These are phyloP conservation scores for Mycena sp. DNA, from an alignment of 1,284 basidiomycete species.

Conservation along the genomic window DNA sequence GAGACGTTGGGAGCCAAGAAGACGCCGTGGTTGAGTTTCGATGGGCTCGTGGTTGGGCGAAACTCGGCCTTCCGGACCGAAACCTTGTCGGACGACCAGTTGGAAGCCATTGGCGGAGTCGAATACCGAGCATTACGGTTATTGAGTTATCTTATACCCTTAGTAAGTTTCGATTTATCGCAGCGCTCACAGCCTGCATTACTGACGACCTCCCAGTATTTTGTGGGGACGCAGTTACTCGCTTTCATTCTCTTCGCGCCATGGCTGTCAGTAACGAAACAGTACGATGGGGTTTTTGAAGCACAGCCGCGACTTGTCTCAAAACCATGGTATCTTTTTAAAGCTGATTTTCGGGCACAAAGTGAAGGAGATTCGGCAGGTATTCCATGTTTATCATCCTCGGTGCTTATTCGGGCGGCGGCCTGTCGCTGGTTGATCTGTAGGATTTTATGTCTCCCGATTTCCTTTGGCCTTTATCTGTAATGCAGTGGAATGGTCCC, in stretches of 20 bases:
- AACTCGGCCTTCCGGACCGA: conserved; percentile 81
- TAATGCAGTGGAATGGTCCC: conserved; percentile 60
- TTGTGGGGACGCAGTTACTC: conserved; percentile 60
- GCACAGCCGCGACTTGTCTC: conserved; percentile 54
- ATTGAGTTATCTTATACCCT: conserved; percentile 57
- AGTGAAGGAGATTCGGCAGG: conserved; percentile 39
- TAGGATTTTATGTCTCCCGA: conserved; percentile 37
- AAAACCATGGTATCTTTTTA: conserved; percentile 58
- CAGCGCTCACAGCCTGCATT: background rate
- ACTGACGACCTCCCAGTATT: conserved; percentile 50
- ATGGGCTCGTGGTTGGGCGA: conserved; percentile 63
- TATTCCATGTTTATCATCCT: conserved; percentile 59
- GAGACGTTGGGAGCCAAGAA: conserved; percentile 42
- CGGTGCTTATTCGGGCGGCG: conserved; percentile 63
- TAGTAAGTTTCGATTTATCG: conserved; percentile 41
- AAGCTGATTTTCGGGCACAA: background rate
- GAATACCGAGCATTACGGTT: conserved; percentile 77
- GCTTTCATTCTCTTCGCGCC: conserved; percentile 68
- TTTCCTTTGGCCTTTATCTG: background rate
- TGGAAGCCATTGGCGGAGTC: conserved; percentile 84
- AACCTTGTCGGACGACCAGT: conserved; percentile 72
- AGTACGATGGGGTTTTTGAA: conserved; percentile 57
- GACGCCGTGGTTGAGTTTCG: conserved; percentile 50
- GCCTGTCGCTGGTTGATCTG: conserved; percentile 62
- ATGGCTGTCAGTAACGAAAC: conserved; percentile 53